phyloP scores from a whole-genome alignment of 106 monocot genomes.

The Dendrobium chrysotoxum region DNA sequence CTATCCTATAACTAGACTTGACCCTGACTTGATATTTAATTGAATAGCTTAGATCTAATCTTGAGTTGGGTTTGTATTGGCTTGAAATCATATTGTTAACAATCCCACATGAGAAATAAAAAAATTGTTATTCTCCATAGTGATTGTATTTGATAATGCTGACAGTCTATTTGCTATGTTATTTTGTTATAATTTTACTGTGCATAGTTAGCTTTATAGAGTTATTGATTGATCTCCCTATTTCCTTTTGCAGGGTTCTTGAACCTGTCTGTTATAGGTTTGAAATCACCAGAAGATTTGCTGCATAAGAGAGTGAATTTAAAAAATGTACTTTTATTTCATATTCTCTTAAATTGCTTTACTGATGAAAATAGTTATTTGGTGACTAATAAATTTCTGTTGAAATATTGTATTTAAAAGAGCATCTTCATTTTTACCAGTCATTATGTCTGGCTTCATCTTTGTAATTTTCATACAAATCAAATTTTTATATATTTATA shows the following conservation, averaged over 20 bases:
- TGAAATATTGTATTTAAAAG: not conserved
- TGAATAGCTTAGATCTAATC: not conserved
- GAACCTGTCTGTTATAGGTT: conserved; percentile 68
- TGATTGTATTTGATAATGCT: not conserved
- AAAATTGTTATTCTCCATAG: not conserved
- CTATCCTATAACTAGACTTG: not conserved
- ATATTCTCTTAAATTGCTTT: not conserved
- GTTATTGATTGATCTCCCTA: not conserved
- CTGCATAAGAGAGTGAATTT: not conserved
- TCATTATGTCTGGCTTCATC: too few species aligned
- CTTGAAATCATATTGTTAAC: not conserved
- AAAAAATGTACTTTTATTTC: not conserved
- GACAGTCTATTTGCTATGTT: not conserved
- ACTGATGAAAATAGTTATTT: not conserved
- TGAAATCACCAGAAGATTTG: not conserved
- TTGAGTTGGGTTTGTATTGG: not conserved
- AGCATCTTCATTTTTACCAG: too few species aligned
- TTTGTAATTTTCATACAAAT: too few species aligned
- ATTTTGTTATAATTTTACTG: not conserved
- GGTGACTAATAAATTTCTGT: not conserved
- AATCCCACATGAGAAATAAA: not conserved
- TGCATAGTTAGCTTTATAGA: not conserved
- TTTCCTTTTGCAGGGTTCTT: conserved; percentile 46
- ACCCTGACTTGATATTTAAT: not conserved
- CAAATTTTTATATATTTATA: too few species aligned